phyloP scores from a whole-genome alignment of 208 protist genomes.

The Wallacemonas sp. region DNA sequence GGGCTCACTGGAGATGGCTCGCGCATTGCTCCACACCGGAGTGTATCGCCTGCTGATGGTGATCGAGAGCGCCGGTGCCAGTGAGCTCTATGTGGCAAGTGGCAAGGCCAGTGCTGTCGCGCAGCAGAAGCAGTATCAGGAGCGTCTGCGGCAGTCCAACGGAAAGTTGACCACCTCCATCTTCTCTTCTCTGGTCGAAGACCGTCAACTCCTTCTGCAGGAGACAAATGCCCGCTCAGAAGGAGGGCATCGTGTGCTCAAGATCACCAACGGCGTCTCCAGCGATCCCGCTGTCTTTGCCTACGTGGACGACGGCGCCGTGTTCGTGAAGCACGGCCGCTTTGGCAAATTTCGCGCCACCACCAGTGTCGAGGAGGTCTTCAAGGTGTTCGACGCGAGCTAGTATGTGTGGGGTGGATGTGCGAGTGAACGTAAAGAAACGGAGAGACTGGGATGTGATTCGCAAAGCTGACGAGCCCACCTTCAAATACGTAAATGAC shows the following conservation, averaged over 20 bases:
- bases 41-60: conserved; percentile 71
- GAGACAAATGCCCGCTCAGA: conserved; percentile 58
- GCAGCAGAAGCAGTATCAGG: conserved; percentile 68
- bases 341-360: conserved; percentile 47
- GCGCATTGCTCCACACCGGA: conserved; percentile 43
- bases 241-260: conserved; percentile 66
- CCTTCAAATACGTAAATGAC: too few species aligned
- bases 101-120: conserved; percentile 40
- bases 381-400: conserved; percentile 24
- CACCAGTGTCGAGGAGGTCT: conserved; percentile 76
- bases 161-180: conserved; percentile 68
- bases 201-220: conserved; percentile 66
- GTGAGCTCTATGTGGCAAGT: conserved; percentile 56
- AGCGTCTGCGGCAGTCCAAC: conserved; percentile 58
- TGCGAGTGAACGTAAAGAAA: too few species aligned
- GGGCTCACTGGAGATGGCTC: not conserved
- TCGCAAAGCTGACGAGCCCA: too few species aligned
- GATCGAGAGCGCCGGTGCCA: conserved; percentile 57
- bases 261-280: conserved; percentile 43
- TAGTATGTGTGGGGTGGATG: too few species aligned
- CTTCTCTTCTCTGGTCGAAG: conserved; percentile 68
- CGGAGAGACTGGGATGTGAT: too few species aligned
- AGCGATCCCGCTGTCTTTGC: conserved; percentile 39
- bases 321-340: conserved; percentile 56
- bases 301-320: conserved; percentile 70